Evolutionary conservation across 192 early-diverging fungal genomes (phyloP), one percentile per base, ranked within the genome.

Genomic region (Coemansia sp.): DNA sequence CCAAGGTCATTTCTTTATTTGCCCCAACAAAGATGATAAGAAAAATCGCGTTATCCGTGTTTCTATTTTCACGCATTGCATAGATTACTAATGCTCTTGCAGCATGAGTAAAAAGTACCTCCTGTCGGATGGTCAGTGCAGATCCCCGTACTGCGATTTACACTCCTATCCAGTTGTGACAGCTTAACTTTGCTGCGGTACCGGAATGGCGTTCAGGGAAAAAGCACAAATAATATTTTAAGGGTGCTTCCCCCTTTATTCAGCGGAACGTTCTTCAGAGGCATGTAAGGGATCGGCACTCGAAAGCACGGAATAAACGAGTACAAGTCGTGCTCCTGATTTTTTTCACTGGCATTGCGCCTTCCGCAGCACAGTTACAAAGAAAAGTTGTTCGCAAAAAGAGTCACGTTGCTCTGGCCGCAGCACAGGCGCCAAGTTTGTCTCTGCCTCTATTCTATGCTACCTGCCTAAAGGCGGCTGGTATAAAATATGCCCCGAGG

Each of bases 351-450:
- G 2, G 18, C 2, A 36, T 20, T 35, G 9, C 16, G 18, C 14
- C 33, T 36, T 58, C 56, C 56, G 56, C 56, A 58, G 56, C 34
- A 58, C 33, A 58, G 26, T 36, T 58, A 20, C n/a, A 34, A 21
- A 35, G 18, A 45, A 45, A 45, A 14, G 13, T 14, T 16, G 13
- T 56, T n/a, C n/a, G 2, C 53, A 11, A 34, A 56, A 18, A 3
- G 56, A 35, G 34, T 36, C 34, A 36, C 31, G 9, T 36, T 58
- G 6, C 20, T 58, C 1, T 33, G 34, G 20, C 56, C 33, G 56
- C 56, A 58, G 56, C 56, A 58, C 56, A 36, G 9, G 14, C n/a
- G 42, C 24, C 21, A 10, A 28, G 24, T 53, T 53, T 58, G 3
- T 11, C 3, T 16, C 13, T 31, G 16, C 20, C 3, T 28, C 9